Evolutionary conservation across 2,329 filamentous ascomycete species (phyloP), one percentile per base, ranked within the genome.

Genomic region (Sporothrix euskadiensis): DNA sequence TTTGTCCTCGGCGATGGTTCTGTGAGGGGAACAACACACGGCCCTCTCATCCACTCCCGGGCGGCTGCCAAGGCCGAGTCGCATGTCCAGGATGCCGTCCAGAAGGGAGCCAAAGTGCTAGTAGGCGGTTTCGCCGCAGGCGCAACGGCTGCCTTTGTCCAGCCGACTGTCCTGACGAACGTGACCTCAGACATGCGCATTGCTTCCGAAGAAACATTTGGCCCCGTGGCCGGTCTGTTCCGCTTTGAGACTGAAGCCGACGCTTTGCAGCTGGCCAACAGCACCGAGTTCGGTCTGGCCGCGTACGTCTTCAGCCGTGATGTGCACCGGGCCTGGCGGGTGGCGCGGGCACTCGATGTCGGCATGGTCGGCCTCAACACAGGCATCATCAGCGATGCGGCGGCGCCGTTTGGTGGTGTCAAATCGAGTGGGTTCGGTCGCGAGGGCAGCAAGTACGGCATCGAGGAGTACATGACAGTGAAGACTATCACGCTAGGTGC

Each of bases 181-280:
- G 95, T 97, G 91, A 97, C 87, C 9, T 85, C 87, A 73, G 90
- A 94, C 56, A 98, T 98, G 96, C 87, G 88, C 74, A 87, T 98
- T 77, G 91, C 93, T 4, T 85, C 85, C 0, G 95, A 98, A 82
- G 96, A 99, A 85, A 99, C 95, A 0, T 99, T 99, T 80, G 96
- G 96, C 0, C 96, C 96, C 2, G 92, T 98, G 0, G 95, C 94
- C 0, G 95, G 92, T 0, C 83, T 98, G 14, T 98, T 98, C 85
- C 88, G 90, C 63, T 99, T 98, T 80, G 88, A 92, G 63, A 94
- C 91, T 0, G 96, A 98, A 83, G 90, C 92, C 71, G 94, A 98
- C 78, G 96, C 97, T 4, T 89, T 98, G 41, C 85, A 88, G 75
- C 83, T 95, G 76, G 95, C 96, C 4, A 99, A 99, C 82, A 82